Conservation (phyloP, 345 rosid species). For the Geranium brycei region DNA sequence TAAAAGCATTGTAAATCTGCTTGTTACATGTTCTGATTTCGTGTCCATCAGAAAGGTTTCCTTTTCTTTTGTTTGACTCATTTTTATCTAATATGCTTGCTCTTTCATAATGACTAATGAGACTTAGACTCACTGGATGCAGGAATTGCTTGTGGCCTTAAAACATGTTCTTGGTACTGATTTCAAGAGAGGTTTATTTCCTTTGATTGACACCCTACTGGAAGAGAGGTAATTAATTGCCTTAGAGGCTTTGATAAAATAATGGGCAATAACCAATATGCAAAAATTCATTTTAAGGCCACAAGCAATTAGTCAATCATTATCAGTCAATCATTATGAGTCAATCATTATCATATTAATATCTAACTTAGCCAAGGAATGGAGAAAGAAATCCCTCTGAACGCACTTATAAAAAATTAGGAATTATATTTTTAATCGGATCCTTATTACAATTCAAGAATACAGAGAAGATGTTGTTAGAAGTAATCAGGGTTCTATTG, state of each 20-base stretch:
- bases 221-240: constrained; percentile 61
- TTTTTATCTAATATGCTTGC: constrained; percentile 2
- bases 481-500: background rate
- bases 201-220: constrained; percentile 83
- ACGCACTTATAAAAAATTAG: no score
- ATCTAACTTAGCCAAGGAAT: background rate
- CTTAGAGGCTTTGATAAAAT: constrained; percentile 1
- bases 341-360: background rate
- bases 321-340: background rate
- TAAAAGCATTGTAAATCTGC: constrained; percentile 91
- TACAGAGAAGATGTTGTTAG: background rate
- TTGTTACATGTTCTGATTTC: constrained; percentile 95
- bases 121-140: constrained; percentile 23
- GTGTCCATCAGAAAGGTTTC: constrained; percentile 87
- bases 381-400: background rate
- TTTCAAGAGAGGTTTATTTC: constrained; percentile 95
- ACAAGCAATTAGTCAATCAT: background rate
- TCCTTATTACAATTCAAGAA: background rate
- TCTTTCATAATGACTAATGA: constrained; percentile 4
- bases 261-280: background rate
- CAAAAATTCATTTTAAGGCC: background rate
- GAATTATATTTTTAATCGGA: background rate
- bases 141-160: constrained; percentile 90
- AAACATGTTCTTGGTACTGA: constrained; percentile 98
- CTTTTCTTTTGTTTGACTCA: constrained; percentile 1